phyloP scores from a whole-genome alignment of 192 early-diverging fungal species.

The Coemansia sp. region DNA sequence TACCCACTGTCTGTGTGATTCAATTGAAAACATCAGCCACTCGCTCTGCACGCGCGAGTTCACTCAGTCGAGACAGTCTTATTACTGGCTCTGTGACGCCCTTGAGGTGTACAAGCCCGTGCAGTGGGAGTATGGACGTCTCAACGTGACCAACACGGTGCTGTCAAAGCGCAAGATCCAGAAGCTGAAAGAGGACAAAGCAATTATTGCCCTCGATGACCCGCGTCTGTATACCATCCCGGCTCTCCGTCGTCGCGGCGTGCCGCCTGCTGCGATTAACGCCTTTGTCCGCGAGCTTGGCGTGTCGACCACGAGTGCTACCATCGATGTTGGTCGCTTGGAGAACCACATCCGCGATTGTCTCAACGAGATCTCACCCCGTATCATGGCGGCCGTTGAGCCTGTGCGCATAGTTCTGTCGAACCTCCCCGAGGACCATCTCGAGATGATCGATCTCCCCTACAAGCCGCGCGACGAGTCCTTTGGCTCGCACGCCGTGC shows the following conservation, averaged over 20 bases:
- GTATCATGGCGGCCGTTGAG: constrained; percentile 86
- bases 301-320: constrained; percentile 70
- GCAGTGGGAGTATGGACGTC: constrained; percentile 98
- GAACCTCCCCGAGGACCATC: constrained; percentile 81
- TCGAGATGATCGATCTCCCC: constrained; percentile 75
- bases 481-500: constrained; percentile 83
- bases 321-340: constrained; percentile 81
- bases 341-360: constrained; percentile 95
- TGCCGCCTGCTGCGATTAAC: constrained; percentile 97
- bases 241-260: constrained; percentile 92
- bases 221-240: constrained; percentile 95
- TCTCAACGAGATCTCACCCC: constrained; percentile 87
- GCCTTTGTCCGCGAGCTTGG: constrained; percentile 95
- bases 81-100: constrained; percentile 99
- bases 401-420: constrained; percentile 86
- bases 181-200: constrained; percentile 75
- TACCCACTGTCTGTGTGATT: constrained; percentile 98
- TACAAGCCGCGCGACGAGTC: constrained; percentile 87
- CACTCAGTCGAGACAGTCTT: constrained; percentile 85
- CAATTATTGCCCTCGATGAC: constrained; percentile 92
- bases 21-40: constrained; percentile 99
- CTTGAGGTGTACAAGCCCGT: constrained; percentile 99
- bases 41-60: constrained; percentile 99
- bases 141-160: constrained; percentile 91
- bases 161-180: constrained; percentile 98